Evolutionary conservation across 176 grass and related monocot species (phyloP).

Genomic region (Eremochloa ophiuroides): DNA sequence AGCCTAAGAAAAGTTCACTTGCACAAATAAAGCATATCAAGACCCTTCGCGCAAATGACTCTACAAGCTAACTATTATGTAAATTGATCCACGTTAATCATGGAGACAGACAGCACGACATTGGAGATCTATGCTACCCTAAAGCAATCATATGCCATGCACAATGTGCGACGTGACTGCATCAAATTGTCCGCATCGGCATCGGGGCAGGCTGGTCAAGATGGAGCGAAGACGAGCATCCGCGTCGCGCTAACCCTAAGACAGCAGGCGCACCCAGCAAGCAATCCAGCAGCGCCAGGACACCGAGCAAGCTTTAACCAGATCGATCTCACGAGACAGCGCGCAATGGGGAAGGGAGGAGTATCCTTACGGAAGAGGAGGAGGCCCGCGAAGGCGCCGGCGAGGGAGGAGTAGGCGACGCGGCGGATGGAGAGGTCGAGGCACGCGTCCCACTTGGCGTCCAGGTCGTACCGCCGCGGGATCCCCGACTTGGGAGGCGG

Average conservation of each 20-base stretch:
- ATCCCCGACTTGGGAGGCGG: constrained; percentile 22
- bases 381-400: constrained; percentile 75
- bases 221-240: not conserved
- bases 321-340: constrained; percentile 25
- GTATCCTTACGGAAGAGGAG: constrained; percentile 70
- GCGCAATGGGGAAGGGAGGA: not conserved
- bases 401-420: constrained; percentile 74
- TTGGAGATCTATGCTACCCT: not conserved
- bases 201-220: not conserved
- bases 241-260: constrained; percentile 1
- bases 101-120: not conserved
- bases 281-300: not conserved
- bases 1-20: not conserved
- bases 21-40: not conserved
- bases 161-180: not conserved
- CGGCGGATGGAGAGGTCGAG: constrained; percentile 89
- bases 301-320: not conserved
- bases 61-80: not conserved
- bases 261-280: not conserved
- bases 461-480: constrained; percentile 71
- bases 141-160: not conserved
- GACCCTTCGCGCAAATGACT: not conserved
- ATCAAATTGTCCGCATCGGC: not conserved
- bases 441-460: constrained; percentile 88
- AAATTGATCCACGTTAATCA: not conserved